Evolutionary conservation across 2,329 filamentous ascomycete species (phyloP), one percentile per base, ranked within the genome.

Genomic region (Colletotrichum kahawae): DNA sequence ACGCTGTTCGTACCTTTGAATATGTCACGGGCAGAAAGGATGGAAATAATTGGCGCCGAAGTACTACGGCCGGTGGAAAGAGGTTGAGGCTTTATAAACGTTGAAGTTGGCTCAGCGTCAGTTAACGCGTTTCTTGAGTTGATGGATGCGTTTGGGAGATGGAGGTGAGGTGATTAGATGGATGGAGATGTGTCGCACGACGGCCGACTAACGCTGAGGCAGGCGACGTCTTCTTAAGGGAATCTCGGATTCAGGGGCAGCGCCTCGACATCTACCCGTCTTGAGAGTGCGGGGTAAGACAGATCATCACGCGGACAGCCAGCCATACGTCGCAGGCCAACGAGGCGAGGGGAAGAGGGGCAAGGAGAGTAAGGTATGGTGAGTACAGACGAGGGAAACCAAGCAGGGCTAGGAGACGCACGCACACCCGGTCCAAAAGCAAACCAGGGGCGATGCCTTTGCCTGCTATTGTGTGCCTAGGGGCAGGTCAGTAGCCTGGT

Each of bases 281-380:
- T 48, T 67, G 62, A 73, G 75, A 73, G 75, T 77, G 75, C 75
- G 75, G 75, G 75, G 75, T 77, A 77, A 71, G 60, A 70, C 63
- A 73, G 69, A 76, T 69, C 75, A 70, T 77, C 75, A 77, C 73
- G 75, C 73, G 75, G 73, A 63, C 64, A 48, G 65, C 57, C 68
- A 68, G 48, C 73, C 69, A 75, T 71, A 64, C 54, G 59, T 59
- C 72, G 64, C 64, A 64, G 33, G 36, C 38, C 56, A 73, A 59
- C 27, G 18, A 65, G 38, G 29, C 27, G 24, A 60, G 57, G 57
- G 38, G 66, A 36, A 64, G 21, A 54, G 31, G 34, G 48, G 29
- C n/a, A 33, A 60, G 56, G 54, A 12, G 24, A 27, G 24, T 7
- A 43, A 48, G 34, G 29, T 34, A 21, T 51, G 34, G 56, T n/a